Conservation (phyloP, 2,329 filamentous ascomycete species). For the Microcyclosporella mali region DNA sequence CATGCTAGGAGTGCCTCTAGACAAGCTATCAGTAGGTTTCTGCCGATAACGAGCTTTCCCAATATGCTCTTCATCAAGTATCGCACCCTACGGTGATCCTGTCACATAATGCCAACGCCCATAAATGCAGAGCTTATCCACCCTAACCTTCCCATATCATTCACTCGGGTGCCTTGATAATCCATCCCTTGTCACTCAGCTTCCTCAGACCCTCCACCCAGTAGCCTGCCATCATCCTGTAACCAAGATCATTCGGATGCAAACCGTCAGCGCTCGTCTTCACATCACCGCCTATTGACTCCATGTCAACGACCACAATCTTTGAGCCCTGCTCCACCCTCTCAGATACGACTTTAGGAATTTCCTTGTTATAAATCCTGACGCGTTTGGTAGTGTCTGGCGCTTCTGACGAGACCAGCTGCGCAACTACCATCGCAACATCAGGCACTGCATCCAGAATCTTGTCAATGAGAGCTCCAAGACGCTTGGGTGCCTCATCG, state of each 20-base stretch:
- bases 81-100: no score
- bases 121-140: no score
- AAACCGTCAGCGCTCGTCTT: slow-evolving; percentile 7
- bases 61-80: no score
- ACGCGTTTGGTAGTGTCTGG: not conserved
- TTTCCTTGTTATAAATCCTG: slow-evolving; percentile 2
- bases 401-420: slow-evolving; percentile 6
- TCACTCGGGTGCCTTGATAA: not conserved
- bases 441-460: slow-evolving; percentile 9
- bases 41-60: no score
- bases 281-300: slow-evolving; percentile 4
- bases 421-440: slow-evolving; percentile 10
- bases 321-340: slow-evolving; percentile 7
- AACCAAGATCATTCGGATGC: slow-evolving; percentile 11
- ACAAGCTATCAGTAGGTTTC: no score
- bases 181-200: slow-evolving; percentile 5
- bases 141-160: no score
- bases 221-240: slow-evolving; percentile 8
- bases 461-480: slow-evolving; percentile 12
- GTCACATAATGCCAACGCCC: no score
- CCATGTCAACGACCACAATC: slow-evolving; percentile 9
- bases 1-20: no score
- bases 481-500: slow-evolving; percentile 4
- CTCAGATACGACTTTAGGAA: slow-evolving; percentile 3
- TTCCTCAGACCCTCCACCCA: slow-evolving; percentile 8